Conservation (phyloP, 1,284 basidiomycete species). For the Phellinidium pouzarii region DNA sequence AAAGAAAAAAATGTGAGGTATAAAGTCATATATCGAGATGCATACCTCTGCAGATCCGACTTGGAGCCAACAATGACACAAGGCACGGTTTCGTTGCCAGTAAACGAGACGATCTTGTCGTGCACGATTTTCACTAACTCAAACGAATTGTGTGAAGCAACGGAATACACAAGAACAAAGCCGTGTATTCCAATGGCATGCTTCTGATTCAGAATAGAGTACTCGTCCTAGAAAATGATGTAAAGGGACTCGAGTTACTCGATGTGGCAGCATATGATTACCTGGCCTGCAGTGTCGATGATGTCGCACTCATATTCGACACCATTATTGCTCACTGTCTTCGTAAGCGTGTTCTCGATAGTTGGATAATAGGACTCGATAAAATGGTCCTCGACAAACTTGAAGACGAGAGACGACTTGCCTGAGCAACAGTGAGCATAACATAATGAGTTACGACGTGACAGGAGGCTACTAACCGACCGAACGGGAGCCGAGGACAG, state of each 20-base stretch:
- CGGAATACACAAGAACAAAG: slow-evolving; percentile 91
- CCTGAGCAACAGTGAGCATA: slow-evolving; percentile 36
- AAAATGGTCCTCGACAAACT: slow-evolving; percentile 64
- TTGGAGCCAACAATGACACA: slow-evolving; percentile 98
- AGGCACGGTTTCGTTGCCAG: slow-evolving; percentile 83
- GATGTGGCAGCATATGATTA: slow-evolving; percentile 23
- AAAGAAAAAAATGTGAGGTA: slow-evolving; percentile 21
- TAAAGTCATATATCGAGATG: slow-evolving; percentile 20
- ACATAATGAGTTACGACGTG: slow-evolving; percentile 20
- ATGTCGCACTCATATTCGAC: slow-evolving; percentile 93
- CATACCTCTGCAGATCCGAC: slow-evolving; percentile 76
- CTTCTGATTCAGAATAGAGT: slow-evolving; percentile 76
- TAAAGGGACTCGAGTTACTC: neutral
- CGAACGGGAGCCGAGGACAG: slow-evolving; percentile 73
- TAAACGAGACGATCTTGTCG: slow-evolving; percentile 97
- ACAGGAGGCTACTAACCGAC: slow-evolving; percentile 52
- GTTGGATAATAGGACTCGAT: slow-evolving; percentile 91
- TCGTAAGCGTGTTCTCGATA: slow-evolving; percentile 86
- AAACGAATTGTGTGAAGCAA: slow-evolving; percentile 87
- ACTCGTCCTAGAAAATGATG: slow-evolving; percentile 59
- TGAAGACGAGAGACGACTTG: slow-evolving; percentile 73
- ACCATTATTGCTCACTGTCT: slow-evolving; percentile 79
- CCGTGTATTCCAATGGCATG: slow-evolving; percentile 82
- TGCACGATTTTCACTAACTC: slow-evolving; percentile 95
- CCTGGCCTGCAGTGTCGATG: slow-evolving; percentile 98